Conservation (phyloP, 345 rosid species). For the Crucihimalaya himalaica region DNA sequence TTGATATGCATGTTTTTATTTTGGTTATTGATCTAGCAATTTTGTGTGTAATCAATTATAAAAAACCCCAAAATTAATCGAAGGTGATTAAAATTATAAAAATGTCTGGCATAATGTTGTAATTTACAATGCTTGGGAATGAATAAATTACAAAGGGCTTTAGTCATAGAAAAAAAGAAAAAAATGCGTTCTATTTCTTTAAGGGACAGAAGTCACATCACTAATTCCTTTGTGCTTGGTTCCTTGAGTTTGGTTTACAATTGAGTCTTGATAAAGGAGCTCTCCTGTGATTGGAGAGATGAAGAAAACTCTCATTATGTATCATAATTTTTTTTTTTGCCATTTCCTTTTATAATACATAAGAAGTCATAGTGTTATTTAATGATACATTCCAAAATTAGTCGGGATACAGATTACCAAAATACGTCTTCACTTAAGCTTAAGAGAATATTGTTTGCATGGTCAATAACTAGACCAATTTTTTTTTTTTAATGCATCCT, state of each 20-base stretch:
- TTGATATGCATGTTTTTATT: constrained; percentile 15
- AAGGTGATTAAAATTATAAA: background rate
- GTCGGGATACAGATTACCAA: constrained; percentile 34
- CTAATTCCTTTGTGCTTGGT: constrained; percentile 34
- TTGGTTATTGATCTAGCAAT: constrained; percentile 10
- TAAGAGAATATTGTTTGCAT: constrained; percentile 28
- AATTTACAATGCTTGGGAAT: constrained; percentile 3
- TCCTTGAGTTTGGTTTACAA: constrained; percentile 42
- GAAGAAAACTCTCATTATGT: constrained; percentile 29
- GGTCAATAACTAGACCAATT: background rate
- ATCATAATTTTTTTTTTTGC: background rate
- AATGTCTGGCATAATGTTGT: background rate
- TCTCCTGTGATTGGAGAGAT: constrained; percentile 42
- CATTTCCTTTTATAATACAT: background rate
- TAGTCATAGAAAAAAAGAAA: background rate
- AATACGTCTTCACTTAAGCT: constrained; percentile 24
- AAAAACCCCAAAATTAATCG: background rate
- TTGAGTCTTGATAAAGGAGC: constrained; percentile 41
- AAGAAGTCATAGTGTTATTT: constrained; percentile 10
- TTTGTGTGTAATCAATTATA: background rate
- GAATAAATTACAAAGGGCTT: background rate
- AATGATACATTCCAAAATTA: constrained; percentile 33
- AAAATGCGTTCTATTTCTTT: background rate
- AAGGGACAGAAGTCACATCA: constrained; percentile 34
- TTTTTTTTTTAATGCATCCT: background rate